phyloP scores from a whole-genome alignment of 148 eudicot species.

The Chenopodium formosanum region DNA sequence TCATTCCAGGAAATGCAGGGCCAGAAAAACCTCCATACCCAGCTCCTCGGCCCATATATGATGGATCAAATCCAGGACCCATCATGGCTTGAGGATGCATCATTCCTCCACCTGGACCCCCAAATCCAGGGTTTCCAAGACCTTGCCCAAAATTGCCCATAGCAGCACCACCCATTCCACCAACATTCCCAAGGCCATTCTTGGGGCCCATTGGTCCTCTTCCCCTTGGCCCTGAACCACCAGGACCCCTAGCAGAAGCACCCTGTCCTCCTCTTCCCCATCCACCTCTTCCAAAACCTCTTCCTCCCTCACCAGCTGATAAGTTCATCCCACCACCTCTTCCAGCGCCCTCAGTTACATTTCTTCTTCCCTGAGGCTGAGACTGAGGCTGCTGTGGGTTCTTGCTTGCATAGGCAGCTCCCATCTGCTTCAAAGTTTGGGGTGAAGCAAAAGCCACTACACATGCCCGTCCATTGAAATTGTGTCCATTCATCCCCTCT shows the following conservation, averaged over 20 bases:
- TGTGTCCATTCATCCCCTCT: slow-evolving; percentile 80
- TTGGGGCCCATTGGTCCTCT: slow-evolving; percentile 72
- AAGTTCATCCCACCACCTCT: slow-evolving; percentile 65
- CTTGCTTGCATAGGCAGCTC: slow-evolving; percentile 59
- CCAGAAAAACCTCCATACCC: slow-evolving; percentile 79
- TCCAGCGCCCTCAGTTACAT: slow-evolving; percentile 59
- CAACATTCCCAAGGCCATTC: slow-evolving; percentile 44
- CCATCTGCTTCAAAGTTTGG: slow-evolving; percentile 81
- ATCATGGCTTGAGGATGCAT: slow-evolving; percentile 88
- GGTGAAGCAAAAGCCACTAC: slow-evolving; percentile 89
- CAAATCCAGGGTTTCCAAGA: slow-evolving; percentile 68
- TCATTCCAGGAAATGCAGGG: slow-evolving; percentile 74
- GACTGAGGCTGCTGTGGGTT: slow-evolving; percentile 62
- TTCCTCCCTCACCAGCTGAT: slow-evolving; percentile 65
- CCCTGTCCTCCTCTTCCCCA: slow-evolving; percentile 75
- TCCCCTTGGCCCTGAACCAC: slow-evolving; percentile 64
- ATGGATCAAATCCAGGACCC: slow-evolving; percentile 86
- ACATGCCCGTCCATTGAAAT: slow-evolving; percentile 87
- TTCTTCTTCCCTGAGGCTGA: slow-evolving; percentile 69
- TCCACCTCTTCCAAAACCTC: slow-evolving; percentile 76
- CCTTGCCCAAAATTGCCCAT: slow-evolving; percentile 68
- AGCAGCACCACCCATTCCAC: slow-evolving; percentile 48
- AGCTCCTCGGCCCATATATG: slow-evolving; percentile 79
- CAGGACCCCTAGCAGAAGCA: slow-evolving; percentile 58
- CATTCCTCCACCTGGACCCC: slow-evolving; percentile 66